phyloP scores from a whole-genome alignment of 805 yeast genomes.

The Wickerhamiella allomyrinae region DNA sequence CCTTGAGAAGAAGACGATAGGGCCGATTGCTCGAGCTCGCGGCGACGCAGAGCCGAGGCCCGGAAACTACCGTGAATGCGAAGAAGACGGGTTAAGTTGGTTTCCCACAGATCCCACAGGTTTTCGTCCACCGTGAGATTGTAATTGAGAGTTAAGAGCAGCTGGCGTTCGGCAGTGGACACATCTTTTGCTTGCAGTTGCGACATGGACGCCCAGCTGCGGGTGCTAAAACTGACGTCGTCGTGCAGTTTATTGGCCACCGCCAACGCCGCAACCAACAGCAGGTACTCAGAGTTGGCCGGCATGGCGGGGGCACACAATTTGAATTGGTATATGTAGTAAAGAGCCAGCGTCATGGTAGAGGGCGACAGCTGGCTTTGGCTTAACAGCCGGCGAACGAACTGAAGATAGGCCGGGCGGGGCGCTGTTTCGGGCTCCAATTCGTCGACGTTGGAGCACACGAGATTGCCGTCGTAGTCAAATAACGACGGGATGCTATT shows the following conservation, averaged over 20 bases:
- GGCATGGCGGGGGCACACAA: constrained; percentile 12
- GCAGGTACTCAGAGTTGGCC: constrained; percentile 24
- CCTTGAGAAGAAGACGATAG: neutral
- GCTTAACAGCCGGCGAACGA: constrained; percentile 18
- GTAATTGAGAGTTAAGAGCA: constrained; percentile 49
- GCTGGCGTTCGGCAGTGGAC: constrained; percentile 52
- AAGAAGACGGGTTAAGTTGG: neutral
- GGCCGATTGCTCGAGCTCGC: neutral
- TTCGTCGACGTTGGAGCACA: constrained; percentile 6
- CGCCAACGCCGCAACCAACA: constrained; percentile 44
- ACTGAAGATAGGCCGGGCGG: constrained; percentile 19
- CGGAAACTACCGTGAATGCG: constrained; percentile 1
- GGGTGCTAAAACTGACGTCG: constrained; percentile 83
- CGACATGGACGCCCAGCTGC: constrained; percentile 85
- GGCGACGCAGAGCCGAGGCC: neutral
- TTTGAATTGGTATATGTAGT: constrained; percentile 23
- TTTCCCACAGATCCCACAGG: constrained; percentile 21
- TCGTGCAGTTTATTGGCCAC: constrained; percentile 84
- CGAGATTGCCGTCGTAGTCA: neutral
- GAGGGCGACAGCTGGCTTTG: constrained; percentile 23
- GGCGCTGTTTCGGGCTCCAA: constrained; percentile 9
- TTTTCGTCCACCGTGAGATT: constrained; percentile 29
- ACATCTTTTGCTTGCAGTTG: constrained; percentile 45
- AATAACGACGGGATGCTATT: constrained; percentile 11
- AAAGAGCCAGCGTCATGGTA: constrained; percentile 22